These are phyloP conservation scores for Peronospora farinosa DNA, from an alignment of 352 stramenopile species.

Conservation along the genomic window DNA sequence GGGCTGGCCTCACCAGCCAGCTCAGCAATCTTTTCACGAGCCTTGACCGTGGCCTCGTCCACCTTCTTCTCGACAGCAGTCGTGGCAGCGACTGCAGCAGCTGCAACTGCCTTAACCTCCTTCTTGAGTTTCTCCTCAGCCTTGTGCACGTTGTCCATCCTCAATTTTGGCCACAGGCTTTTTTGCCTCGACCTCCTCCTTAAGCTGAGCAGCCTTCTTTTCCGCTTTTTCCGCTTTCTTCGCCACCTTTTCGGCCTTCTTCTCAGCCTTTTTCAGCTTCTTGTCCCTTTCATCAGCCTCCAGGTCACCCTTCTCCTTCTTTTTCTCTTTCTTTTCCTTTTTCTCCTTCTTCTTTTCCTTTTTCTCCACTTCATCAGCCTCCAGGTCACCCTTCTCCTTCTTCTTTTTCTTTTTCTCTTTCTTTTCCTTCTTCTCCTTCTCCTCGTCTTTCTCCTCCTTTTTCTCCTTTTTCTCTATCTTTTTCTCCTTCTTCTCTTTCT, in stretches of 20 bases:
- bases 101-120: slow-evolving; percentile 28
- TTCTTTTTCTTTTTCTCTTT: slow-evolving; percentile 17
- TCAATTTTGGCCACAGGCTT: slow-evolving; percentile 26
- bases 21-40: slow-evolving; percentile 54
- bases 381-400: slow-evolving; percentile 11
- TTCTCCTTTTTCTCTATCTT: slow-evolving; percentile 16
- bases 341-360: slow-evolving; percentile 19
- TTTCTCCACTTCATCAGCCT: slow-evolving; percentile 10
- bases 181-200: slow-evolving; percentile 25
- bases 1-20: slow-evolving; percentile 44
- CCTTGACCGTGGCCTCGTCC: slow-evolving; percentile 52
- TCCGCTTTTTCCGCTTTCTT: slow-evolving; percentile 21
- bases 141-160: slow-evolving; percentile 27
- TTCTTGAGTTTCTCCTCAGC: slow-evolving; percentile 28
- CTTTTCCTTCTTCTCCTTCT: slow-evolving; percentile 26
- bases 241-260: slow-evolving; percentile 19
- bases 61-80: slow-evolving; percentile 54
- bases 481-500: slow-evolving; percentile 20
- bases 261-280: slow-evolving; percentile 21
- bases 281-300: slow-evolving; percentile 24
- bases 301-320: slow-evolving; percentile 19
- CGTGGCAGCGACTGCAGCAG: slow-evolving; percentile 20
- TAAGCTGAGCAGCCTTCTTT: slow-evolving; percentile 10
- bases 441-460: slow-evolving; percentile 22
- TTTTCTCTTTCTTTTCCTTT: slow-evolving; percentile 19